Evolutionary conservation across 306 rosid species (phyloP), one percentile per base, ranked within the genome.

Genomic region (Cicer arietinum): DNA sequence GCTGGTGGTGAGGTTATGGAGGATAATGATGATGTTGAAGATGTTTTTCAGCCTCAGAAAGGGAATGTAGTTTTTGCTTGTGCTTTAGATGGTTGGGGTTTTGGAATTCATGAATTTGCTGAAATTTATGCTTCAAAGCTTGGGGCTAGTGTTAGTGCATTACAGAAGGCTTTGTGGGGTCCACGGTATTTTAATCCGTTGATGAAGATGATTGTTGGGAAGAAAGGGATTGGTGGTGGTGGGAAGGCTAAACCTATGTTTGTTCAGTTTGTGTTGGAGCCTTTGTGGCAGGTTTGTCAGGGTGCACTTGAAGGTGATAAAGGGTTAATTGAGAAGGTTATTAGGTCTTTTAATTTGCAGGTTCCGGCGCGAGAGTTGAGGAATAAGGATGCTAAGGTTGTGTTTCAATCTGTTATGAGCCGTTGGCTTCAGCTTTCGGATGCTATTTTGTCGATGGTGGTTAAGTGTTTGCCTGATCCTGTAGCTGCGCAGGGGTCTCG

Each of bases 21-120:
- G 56, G 84, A 80, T 14, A 63, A 68, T 7, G 92, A 93, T 1
- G 98, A 91, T 4, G 89, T 91, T 8, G 97, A 88, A 57, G 97
- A 91, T 42, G 86, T 84, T 1, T 93, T 93, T 75, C 96, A 85
- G 63, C 98, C 97, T 1, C 96, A 91, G 85, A 91, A 82, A 48
- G 98, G 96, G 56, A 91, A 91, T 68, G 98, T 91, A 10, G 91
- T 86, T 0, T 93, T 91, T 66, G 98, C 86, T 7, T 91, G 98
- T 45, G 98, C 96, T 0, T 77, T 93, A 37, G 98, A 93, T 50
- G 97, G 97, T 6, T 93, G 98, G 98, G 98, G 98, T 2, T 93
- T 93, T 69, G 77, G 92, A 18, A 58, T 93, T 67, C 80, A 77
- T 4, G 85, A 89, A 47, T 93, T 93, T 74, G 97, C 97, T 0